Percentiles rank a stretch among this genome's conserved stretches.
Conservation (phyloP, 805 yeast species). For the Millerago galiae region DNA sequence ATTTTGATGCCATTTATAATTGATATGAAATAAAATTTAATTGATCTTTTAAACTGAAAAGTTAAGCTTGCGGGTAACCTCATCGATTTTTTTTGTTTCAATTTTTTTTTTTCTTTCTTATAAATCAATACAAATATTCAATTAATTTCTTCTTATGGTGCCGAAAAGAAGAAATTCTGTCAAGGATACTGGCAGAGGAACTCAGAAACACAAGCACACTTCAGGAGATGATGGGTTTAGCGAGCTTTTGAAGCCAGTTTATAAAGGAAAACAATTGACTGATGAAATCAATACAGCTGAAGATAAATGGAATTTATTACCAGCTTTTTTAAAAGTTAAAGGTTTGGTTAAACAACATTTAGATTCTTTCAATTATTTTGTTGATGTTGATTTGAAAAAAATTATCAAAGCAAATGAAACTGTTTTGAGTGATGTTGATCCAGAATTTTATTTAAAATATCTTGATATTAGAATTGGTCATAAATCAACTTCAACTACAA, state of each 20-base stretch:
- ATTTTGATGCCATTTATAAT: conserved; percentile 20
- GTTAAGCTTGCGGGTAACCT: conserved; percentile 11
- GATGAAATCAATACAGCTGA: conserved; percentile 88
- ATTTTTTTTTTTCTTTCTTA: neutral
- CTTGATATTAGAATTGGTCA: conserved; percentile 89
- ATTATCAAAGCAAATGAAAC: conserved; percentile 86
- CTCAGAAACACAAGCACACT: conserved; percentile 10
- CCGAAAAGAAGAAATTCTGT: conserved; percentile 21
- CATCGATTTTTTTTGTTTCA: conserved; percentile 5
- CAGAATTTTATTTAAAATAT: conserved; percentile 90
- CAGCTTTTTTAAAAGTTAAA: conserved; percentile 92
- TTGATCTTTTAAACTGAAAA: neutral
- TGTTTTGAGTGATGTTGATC: conserved; percentile 91
- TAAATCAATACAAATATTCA: neutral
- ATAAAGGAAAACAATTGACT: conserved; percentile 78
- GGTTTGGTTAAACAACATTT: conserved; percentile 96
- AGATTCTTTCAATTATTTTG: conserved; percentile 96
- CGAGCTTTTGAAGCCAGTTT: conserved; percentile 72
- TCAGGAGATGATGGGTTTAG: conserved; percentile 57
- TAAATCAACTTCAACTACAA: conserved; percentile 46
- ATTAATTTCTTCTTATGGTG: conserved; percentile 10
- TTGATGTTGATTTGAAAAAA: conserved; percentile 87
- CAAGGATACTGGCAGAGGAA: conserved; percentile 7
- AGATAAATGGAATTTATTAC: conserved; percentile 95
- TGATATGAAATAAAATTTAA: too few species aligned